Conservation (phyloP, 2,329 filamentous ascomycete species). For the Epichloe bromicola region DNA sequence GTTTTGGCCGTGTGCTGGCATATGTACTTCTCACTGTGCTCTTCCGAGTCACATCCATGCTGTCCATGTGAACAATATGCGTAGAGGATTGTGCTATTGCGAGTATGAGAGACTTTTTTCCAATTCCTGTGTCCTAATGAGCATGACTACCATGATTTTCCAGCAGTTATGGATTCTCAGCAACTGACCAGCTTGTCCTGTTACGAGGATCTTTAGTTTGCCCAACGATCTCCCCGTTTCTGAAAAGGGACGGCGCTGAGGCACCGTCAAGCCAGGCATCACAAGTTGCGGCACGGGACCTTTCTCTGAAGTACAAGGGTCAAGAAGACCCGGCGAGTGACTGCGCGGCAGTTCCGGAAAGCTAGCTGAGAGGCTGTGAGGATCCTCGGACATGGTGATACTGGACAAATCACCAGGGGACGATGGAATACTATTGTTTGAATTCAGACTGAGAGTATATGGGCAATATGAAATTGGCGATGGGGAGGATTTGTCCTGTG, state of each 20-base stretch:
- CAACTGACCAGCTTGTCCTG: constrained; percentile 57
- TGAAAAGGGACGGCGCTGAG: constrained; percentile 78
- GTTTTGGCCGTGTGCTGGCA: constrained; percentile 74
- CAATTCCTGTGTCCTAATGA: constrained; percentile 43
- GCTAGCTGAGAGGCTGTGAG: constrained; percentile 14
- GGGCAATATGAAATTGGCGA: constrained; percentile 16
- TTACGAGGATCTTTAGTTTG: constrained; percentile 76
- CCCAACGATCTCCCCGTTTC: constrained; percentile 73
- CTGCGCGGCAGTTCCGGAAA: constrained; percentile 11
- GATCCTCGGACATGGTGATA: constrained; percentile 25
- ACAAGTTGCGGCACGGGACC: constrained; percentile 61
- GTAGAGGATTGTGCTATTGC: constrained; percentile 77
- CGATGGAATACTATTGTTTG: constrained; percentile 32
- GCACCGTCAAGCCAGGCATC: constrained; percentile 93
- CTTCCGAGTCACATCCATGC: constrained; percentile 28
- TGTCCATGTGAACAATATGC: constrained; percentile 88
- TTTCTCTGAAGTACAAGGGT: background rate
- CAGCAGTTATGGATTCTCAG: background rate
- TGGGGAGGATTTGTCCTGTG: constrained; percentile 11
- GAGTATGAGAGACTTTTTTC: constrained; percentile 87
- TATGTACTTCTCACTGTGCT: constrained; percentile 50
- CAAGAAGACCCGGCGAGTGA: constrained; percentile 10
- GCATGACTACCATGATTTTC: background rate
- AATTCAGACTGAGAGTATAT: constrained; percentile 16
- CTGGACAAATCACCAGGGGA: constrained; percentile 40